Evolutionary conservation across 1,284 basidiomycete genomes (phyloP), one percentile per base, ranked within the genome.

Genomic region (Rhodotorula sp.): DNA sequence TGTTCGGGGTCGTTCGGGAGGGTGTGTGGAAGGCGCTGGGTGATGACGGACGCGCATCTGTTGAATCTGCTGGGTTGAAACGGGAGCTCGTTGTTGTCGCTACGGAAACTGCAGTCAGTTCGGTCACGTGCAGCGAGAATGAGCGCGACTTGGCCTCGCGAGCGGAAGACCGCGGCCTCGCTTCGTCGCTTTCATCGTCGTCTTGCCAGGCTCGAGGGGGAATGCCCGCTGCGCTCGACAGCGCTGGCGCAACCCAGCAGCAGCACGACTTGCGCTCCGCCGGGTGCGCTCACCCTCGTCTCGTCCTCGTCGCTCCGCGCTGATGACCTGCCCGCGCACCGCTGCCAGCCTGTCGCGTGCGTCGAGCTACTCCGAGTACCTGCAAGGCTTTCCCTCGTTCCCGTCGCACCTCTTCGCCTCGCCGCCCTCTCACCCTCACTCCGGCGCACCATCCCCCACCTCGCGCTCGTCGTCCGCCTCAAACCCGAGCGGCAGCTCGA

Each of bases 391-490:
- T 49, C 68, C 68, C 8, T 60, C 68, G 17, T 69, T 69, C 54
- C 68, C 68, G 2, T 65, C 58, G 7, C 68, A 70, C 41, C 60
- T 70, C 55, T 66, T 66, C 60, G 25, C 59, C 17, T 21, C 53
- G 16, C 17, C 25, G 27, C 53, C 21, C 59, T 7, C 55, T 17
- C 23, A 21, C 21, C 45, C n/a, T 27, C 17, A 44, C 4, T 34
- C 12, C n/a, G 53, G 16, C 48, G 21, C 42, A 14, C 27, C 42
- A 8, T 19, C 52, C 46, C 23, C 23, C 58, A 17, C 41, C 12
- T 44, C 64, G 49, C 10, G 34, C 48, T 7, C n/a, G 4, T 14
- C 25, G 7, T 2, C 14, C 48, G 14, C 41, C 45, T 17, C 41
- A 44, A 16, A 48, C 61, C 61, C 25, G 54, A 44, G 42, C 56